Percentiles rank a stretch among this genome's conserved stretches.
These are phyloP conservation scores for Fusarium cyanostomum DNA, from an alignment of 2,329 filamentous ascomycete genomes.

Conservation along the genomic window DNA sequence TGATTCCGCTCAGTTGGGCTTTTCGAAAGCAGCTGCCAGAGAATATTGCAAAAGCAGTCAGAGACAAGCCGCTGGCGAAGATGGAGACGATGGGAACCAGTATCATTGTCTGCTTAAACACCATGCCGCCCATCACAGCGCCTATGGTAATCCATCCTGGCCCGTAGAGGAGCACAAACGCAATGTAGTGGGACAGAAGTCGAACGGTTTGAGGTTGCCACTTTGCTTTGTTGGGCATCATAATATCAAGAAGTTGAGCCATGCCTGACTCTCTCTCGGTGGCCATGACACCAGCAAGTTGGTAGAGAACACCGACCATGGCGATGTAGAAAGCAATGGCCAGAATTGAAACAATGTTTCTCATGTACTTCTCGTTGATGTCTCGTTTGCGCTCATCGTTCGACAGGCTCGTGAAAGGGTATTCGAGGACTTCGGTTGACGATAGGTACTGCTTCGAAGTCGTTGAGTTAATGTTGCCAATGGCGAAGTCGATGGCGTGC, in stretches of 20 bases:
- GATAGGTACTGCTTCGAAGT: conserved; percentile 52
- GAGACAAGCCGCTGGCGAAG: conserved; percentile 73
- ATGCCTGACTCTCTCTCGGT: conserved; percentile 83
- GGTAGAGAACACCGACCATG: conserved; percentile 75
- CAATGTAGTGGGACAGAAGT: conserved; percentile 75
- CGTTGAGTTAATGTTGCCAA: conserved; percentile 60
- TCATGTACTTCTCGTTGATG: conserved; percentile 74
- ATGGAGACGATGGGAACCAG: conserved; percentile 74
- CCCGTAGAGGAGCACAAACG: conserved; percentile 78
- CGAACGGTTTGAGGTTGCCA: conserved; percentile 80
- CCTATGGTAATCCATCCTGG: conserved; percentile 79
- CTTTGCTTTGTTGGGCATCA: conserved; percentile 76
- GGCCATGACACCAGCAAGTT: conserved; percentile 81
- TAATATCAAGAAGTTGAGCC: conserved; percentile 83
- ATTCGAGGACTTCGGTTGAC: conserved; percentile 57
- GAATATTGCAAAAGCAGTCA: conserved; percentile 79
- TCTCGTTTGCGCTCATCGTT: conserved; percentile 68
- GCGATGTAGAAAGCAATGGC: conserved; percentile 79
- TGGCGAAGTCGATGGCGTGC: conserved; percentile 75
- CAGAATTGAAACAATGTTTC: conserved; percentile 73
- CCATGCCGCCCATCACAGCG: conserved; percentile 64
- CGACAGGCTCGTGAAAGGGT: conserved; percentile 73
- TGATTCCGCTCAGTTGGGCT: conserved; percentile 72
- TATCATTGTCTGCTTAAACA: conserved; percentile 65
- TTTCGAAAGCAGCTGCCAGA: conserved; percentile 73